These are phyloP conservation scores for Alloascoidea hylecoeti DNA, from an alignment of 805 yeast species.

Conservation along the genomic window DNA sequence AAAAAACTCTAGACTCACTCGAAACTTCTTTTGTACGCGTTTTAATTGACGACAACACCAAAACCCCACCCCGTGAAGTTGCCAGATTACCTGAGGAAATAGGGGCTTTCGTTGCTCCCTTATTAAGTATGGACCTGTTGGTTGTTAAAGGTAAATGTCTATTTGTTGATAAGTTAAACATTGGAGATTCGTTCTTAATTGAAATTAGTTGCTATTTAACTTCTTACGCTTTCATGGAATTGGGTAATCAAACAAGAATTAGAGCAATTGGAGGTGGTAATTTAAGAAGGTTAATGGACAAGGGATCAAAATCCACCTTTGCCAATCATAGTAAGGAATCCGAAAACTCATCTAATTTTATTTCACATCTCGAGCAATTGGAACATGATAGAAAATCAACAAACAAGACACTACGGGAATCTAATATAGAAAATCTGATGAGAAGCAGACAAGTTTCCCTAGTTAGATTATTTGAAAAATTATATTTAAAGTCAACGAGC, in stretches of 20 bases:
- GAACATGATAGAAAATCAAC: slow-evolving; percentile 1
- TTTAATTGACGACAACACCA: slow-evolving; percentile 2
- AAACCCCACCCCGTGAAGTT: slow-evolving; percentile 33
- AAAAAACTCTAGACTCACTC: neutral
- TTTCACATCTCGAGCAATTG: slow-evolving; percentile 5
- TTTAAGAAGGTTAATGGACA: slow-evolving; percentile 6
- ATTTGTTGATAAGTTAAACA: slow-evolving; percentile 42
- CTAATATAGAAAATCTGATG: slow-evolving; percentile 33
- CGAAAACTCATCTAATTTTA: slow-evolving; percentile 3
- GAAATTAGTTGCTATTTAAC: slow-evolving; percentile 54
- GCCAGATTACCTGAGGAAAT: slow-evolving; percentile 66
- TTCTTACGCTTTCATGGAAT: slow-evolving; percentile 20
- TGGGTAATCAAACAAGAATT: slow-evolving; percentile 14
- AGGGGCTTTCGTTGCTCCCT: slow-evolving; percentile 51
- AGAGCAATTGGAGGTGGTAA: slow-evolving; percentile 4
- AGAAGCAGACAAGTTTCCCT: slow-evolving; percentile 43
- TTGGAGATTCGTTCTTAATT: slow-evolving; percentile 66
- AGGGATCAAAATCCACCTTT: neutral
- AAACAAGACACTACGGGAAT: slow-evolving; percentile 26
- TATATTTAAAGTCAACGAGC: slow-evolving; percentile 16
- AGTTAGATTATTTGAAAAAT: slow-evolving; percentile 35
- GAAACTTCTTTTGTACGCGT: neutral
- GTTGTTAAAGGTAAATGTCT: slow-evolving; percentile 42
- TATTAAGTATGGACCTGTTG: slow-evolving; percentile 41
- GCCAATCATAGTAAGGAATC: neutral